A percentile compares a stretch with the other conserved stretches of the same genome.
phyloP scores from a whole-genome alignment of 345 rosid genomes.

The Acer campestre region DNA sequence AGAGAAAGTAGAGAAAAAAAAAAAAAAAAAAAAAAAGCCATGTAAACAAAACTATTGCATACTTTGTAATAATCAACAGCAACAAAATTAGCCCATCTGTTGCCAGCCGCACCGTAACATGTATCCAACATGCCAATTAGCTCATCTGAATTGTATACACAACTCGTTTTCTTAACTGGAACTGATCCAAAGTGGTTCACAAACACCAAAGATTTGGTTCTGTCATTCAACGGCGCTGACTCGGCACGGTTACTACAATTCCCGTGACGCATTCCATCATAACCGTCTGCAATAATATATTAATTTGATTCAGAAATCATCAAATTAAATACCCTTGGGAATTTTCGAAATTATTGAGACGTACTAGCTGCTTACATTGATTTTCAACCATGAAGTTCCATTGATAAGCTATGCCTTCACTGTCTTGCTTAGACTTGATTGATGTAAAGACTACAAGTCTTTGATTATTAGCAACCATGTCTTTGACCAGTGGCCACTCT shows the following conservation, averaged over 20 bases:
- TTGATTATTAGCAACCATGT: slow-evolving; percentile 48
- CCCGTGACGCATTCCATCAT: slow-evolving; percentile 31
- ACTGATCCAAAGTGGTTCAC: slow-evolving; percentile 49
- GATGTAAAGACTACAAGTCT: slow-evolving; percentile 61
- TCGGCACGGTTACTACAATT: slow-evolving; percentile 48
- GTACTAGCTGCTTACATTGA: slow-evolving; percentile 37
- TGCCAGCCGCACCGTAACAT: slow-evolving; percentile 46
- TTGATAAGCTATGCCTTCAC: slow-evolving; percentile 63
- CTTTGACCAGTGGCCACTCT: slow-evolving; percentile 59
- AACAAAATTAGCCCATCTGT: slow-evolving; percentile 60
- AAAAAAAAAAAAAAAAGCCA: not conserved
- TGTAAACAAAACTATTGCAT: not conserved
- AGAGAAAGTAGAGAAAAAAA: not conserved
- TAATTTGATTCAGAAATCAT: too few species aligned
- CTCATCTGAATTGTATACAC: slow-evolving; percentile 44
- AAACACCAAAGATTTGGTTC: slow-evolving; percentile 46
- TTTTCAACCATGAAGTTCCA: slow-evolving; percentile 65
- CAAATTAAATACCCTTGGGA: too few species aligned
- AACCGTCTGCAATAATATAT: slow-evolving; percentile 39
- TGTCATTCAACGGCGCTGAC: slow-evolving; percentile 45
- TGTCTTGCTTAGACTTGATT: slow-evolving; percentile 40
- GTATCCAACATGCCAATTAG: slow-evolving; percentile 37
- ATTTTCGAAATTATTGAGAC: too few species aligned
- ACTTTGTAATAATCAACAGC: slow-evolving; percentile 65
- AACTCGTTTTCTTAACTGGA: slow-evolving; percentile 33